Evolutionary conservation across 179 eudicot genomes (phyloP).

Genomic region (Vitellaria paradoxa): DNA sequence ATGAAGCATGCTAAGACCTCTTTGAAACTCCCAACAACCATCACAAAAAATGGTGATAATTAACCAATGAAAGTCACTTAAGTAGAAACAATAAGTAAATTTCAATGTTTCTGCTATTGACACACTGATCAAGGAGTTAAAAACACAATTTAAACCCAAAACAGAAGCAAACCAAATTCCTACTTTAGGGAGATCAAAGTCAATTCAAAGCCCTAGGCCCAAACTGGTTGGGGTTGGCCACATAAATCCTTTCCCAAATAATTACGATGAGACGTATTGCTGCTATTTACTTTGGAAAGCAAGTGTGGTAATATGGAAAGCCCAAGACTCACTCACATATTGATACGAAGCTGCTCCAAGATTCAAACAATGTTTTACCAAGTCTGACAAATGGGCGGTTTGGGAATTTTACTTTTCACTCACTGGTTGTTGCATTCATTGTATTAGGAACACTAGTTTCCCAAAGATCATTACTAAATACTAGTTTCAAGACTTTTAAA

Average conservation of each 20-base stretch:
- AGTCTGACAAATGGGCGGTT: background rate
- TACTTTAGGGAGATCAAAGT: background rate
- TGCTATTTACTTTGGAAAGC: background rate
- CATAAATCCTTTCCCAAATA: background rate
- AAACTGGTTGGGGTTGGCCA: no score
- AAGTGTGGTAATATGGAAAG: background rate
- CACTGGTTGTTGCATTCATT: background rate
- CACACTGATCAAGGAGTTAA: background rate
- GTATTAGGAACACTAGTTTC: background rate
- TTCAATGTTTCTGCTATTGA: background rate
- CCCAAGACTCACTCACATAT: no score
- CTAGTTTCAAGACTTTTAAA: background rate
- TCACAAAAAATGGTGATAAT: background rate
- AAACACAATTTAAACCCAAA: background rate
- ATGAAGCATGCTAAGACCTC: background rate
- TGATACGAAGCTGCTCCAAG: no score
- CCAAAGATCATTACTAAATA: background rate
- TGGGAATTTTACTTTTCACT: background rate
- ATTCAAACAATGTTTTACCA: no score
- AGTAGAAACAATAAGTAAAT: background rate
- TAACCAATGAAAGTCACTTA: background rate
- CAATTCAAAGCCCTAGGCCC: background rate
- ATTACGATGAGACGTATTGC: background rate
- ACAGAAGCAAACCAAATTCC: background rate
- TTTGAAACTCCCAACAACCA: slow-evolving; percentile 1